phyloP scores from a whole-genome alignment of 441 rosid genomes.

The Gossypium laxum region DNA sequence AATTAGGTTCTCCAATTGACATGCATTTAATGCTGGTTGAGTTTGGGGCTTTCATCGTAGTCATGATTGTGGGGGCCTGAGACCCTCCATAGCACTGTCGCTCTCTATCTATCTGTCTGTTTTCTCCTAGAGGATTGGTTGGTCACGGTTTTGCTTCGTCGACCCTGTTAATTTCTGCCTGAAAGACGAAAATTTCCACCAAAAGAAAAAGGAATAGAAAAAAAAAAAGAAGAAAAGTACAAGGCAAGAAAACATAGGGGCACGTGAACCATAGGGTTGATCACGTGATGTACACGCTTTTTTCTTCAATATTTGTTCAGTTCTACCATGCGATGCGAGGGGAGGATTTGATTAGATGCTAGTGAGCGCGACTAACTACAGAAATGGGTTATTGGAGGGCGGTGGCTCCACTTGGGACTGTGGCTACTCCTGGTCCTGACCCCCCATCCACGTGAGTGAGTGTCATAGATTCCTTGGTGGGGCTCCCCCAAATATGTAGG shows the following conservation, averaged over 20 bases:
- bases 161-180: background rate
- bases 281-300: conserved; percentile 49
- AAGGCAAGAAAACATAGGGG: conserved; percentile 22
- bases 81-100: conserved; percentile 11
- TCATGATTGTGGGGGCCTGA: conserved; percentile 3
- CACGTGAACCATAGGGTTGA: conserved; percentile 45
- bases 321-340: background rate
- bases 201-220: background rate
- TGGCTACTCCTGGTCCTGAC: background rate
- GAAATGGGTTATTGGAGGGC: background rate
- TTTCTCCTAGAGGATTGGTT: conserved; percentile 17
- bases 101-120: conserved; percentile 12
- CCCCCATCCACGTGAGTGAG: conserved; percentile 28
- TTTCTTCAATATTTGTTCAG: conserved; percentile 7
- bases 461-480: conserved; percentile 1
- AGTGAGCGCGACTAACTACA: background rate
- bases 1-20: background rate
- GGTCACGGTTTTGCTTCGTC: conserved; percentile 33
- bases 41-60: background rate
- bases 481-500: background rate
- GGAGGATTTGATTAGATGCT: background rate
- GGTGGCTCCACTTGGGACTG: background rate
- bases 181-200: background rate
- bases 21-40: background rate
- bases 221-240: background rate